A percentile compares a stretch with the other conserved stretches of the same genome.
Evolutionary conservation across 176 grass and related monocot species (phyloP).

Genomic region (Aegilops tauschii): DNA sequence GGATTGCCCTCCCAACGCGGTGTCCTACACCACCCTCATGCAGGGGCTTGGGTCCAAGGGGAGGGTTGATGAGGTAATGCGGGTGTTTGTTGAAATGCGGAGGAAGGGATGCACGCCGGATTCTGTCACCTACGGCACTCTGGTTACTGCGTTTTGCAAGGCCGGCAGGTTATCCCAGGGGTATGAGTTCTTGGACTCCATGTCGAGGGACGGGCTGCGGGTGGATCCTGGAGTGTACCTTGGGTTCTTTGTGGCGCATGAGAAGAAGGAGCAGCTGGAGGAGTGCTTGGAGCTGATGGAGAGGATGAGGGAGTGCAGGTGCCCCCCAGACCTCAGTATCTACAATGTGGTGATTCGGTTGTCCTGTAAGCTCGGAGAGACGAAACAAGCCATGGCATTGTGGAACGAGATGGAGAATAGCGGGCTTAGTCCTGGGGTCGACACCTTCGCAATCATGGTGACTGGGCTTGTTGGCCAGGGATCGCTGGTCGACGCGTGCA

Average conservation of each 20-base stretch:
- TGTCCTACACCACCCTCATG: conserved; percentile 95
- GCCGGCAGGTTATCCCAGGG: conserved; percentile 60
- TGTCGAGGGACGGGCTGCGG: conserved; percentile 54
- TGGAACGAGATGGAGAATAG: conserved; percentile 86
- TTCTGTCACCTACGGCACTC: conserved; percentile 63
- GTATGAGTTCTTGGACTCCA: conserved; percentile 73
- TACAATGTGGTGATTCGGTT: conserved; percentile 84
- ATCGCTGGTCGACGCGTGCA: conserved; percentile 57
- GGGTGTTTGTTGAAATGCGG: conserved; percentile 97
- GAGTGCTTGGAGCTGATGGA: conserved; percentile 86
- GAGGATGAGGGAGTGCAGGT: conserved; percentile 62
- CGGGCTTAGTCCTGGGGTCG: conserved; percentile 62
- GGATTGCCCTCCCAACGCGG: conserved; percentile 63
- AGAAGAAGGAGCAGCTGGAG: conserved; percentile 85
- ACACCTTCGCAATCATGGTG: conserved; percentile 87
- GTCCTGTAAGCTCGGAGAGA: conserved; percentile 75
- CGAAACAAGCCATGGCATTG: conserved; percentile 54
- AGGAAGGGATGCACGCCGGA: conserved; percentile 62
- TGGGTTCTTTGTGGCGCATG: conserved; percentile 61
- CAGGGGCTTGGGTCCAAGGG: conserved; percentile 74
- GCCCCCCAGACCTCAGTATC: conserved; percentile 52
- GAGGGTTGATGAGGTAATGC: conserved; percentile 79
- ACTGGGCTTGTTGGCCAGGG: conserved; percentile 67
- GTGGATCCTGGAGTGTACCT: conserved; percentile 64
- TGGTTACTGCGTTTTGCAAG: conserved; percentile 78